These are phyloP conservation scores for Begonia loranthoides DNA, from an alignment of 306 rosid genomes.

Conservation along the genomic window DNA sequence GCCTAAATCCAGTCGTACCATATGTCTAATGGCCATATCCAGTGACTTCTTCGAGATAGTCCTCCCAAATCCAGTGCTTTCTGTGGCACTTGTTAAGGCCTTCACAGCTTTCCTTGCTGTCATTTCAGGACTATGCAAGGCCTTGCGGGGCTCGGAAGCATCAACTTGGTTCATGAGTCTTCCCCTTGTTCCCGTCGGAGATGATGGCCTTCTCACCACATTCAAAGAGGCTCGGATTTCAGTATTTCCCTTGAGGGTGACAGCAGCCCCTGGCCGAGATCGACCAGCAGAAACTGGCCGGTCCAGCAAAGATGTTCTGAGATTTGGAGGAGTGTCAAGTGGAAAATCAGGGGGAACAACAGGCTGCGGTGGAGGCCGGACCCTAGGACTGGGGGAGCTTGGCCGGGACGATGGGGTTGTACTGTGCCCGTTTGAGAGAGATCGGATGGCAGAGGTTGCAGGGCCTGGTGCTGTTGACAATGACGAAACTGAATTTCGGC, in stretches of 20 bases:
- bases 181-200: constrained; percentile 71
- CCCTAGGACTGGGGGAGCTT: constrained; percentile 78
- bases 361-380: constrained; percentile 71
- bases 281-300: constrained; percentile 96
- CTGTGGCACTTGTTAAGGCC: constrained; percentile 46
- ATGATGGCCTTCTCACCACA: constrained; percentile 55
- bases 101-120: constrained; percentile 55
- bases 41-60: constrained; percentile 87
- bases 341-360: constrained; percentile 81
- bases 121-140: constrained; percentile 40
- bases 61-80: constrained; percentile 83
- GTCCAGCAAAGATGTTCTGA: constrained; percentile 77
- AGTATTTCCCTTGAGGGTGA: constrained; percentile 40
- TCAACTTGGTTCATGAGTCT: constrained; percentile 52
- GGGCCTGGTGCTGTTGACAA: constrained; percentile 38
- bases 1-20: constrained; percentile 28
- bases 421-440: constrained; percentile 43
- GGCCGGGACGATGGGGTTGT: constrained; percentile 72
- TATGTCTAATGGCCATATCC: constrained; percentile 92
- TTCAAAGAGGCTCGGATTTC: constrained; percentile 34
- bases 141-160: constrained; percentile 45
- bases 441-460: constrained; percentile 38
- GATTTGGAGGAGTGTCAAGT: constrained; percentile 90
- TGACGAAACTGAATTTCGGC: constrained; percentile 49
- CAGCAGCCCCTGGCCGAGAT: constrained; percentile 53